Conservation (phyloP, 2,329 filamentous ascomycete species). For the Zymoseptoria crescenta region DNA sequence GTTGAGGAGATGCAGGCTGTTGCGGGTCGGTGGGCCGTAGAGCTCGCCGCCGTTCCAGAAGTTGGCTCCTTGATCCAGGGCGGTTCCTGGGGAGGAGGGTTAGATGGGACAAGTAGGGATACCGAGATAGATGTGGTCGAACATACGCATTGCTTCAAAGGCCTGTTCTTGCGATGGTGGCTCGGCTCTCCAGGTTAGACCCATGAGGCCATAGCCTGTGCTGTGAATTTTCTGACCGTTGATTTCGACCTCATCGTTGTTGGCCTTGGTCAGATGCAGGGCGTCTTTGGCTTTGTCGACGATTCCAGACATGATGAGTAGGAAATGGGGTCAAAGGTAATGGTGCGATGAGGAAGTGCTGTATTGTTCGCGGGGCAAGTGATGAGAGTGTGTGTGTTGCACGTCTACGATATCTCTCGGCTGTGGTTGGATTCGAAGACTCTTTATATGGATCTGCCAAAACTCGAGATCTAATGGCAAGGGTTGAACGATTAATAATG, state of each 20-base stretch:
- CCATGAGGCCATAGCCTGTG: constrained; percentile 44
- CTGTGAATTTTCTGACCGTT: constrained; percentile 19
- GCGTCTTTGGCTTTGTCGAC: constrained; percentile 25
- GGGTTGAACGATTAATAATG: background rate
- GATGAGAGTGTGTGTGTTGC: no score
- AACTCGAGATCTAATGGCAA: no score
- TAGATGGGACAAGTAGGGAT: background rate
- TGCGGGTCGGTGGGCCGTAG: constrained; percentile 40
- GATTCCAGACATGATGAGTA: constrained; percentile 15
- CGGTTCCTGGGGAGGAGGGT: constrained; percentile 6
- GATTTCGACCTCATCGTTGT: constrained; percentile 15
- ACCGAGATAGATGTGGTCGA: background rate
- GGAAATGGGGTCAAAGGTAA: background rate
- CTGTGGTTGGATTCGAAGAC: background rate
- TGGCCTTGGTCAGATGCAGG: constrained; percentile 13
- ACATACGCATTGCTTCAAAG: constrained; percentile 37
- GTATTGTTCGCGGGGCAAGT: no score
- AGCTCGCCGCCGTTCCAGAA: constrained; percentile 46
- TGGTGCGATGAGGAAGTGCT: background rate
- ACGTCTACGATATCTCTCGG: background rate
- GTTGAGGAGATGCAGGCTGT: constrained; percentile 42
- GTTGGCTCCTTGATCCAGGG: constrained; percentile 32
- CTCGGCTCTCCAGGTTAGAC: constrained; percentile 39
- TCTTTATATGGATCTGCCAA: background rate
- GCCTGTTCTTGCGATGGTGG: constrained; percentile 33